These are phyloP conservation scores for Clarkia xantiana DNA, from an alignment of 345 rosid species.

Conservation along the genomic window DNA sequence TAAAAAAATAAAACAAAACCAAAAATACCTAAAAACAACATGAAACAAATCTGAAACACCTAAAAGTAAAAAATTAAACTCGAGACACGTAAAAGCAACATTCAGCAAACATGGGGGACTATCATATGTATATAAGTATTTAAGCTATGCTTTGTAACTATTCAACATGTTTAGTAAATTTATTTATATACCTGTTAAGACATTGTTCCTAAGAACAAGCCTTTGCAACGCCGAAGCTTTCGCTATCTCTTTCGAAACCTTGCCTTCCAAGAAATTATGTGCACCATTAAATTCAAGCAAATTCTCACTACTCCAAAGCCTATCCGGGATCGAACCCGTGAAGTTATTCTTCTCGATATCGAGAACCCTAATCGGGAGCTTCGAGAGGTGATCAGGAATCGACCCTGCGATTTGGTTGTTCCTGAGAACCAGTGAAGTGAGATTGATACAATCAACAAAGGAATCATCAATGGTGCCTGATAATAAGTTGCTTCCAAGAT, in stretches of 20 bases:
- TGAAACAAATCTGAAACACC: no score
- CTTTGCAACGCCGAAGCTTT: constrained; percentile 38
- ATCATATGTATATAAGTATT: no score
- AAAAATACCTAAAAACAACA: no score
- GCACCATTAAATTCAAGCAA: constrained; percentile 77
- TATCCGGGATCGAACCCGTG: constrained; percentile 41
- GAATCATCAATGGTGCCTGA: constrained; percentile 43
- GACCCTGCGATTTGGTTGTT: constrained; percentile 46
- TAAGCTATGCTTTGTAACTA: no score
- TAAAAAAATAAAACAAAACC: no score
- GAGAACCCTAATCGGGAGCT: constrained; percentile 63
- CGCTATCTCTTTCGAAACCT: constrained; percentile 48
- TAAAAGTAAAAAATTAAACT: no score
- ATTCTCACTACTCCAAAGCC: constrained; percentile 41
- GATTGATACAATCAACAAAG: constrained; percentile 41
- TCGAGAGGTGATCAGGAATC: constrained; percentile 40
- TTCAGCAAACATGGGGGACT: no score
- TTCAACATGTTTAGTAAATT: no score
- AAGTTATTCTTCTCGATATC: constrained; percentile 70
- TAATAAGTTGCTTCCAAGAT: constrained; percentile 44
- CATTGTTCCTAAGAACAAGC: constrained; percentile 51
- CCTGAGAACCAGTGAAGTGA: constrained; percentile 43
- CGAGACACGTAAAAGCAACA: no score
- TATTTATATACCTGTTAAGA: no score
- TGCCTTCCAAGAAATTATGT: constrained; percentile 43